Conservation (phyloP, 352 stramenopile genomes). For the Phytophthora ohioensis region DNA sequence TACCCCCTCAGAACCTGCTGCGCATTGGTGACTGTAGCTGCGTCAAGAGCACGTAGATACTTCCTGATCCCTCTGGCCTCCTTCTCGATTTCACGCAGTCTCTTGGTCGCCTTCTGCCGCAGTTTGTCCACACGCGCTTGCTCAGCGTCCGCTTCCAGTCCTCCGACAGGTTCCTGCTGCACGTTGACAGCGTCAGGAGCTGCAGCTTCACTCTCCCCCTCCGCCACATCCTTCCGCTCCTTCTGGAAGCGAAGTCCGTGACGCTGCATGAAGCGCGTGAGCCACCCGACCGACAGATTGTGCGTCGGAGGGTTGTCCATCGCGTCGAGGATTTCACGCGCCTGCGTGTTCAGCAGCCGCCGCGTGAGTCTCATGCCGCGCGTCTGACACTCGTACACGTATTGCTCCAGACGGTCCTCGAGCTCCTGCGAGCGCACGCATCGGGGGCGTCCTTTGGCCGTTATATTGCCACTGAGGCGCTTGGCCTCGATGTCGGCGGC, state of each 20-base stretch:
- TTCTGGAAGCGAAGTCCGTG: slow-evolving; percentile 34
- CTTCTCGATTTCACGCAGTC: slow-evolving; percentile 32
- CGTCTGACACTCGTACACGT: slow-evolving; percentile 11
- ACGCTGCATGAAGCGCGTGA: slow-evolving; percentile 38
- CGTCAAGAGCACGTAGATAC: slow-evolving; percentile 28
- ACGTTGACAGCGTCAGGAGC: not conserved
- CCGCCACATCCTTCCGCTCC: slow-evolving; percentile 1
- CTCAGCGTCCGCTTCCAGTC: slow-evolving; percentile 4
- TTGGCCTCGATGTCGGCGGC: slow-evolving; percentile 30
- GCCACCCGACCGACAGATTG: slow-evolving; percentile 36
- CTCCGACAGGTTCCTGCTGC: not conserved
- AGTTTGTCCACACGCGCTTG: slow-evolving; percentile 18
- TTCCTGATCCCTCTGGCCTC: slow-evolving; percentile 36
- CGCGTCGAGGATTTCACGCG: slow-evolving; percentile 26
- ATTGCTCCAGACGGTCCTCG: slow-evolving; percentile 24
- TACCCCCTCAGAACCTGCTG: slow-evolving; percentile 1
- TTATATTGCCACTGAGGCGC: slow-evolving; percentile 9
- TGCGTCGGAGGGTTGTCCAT: slow-evolving; percentile 25
- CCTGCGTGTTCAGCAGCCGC: slow-evolving; percentile 15
- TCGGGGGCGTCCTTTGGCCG: slow-evolving; percentile 15
- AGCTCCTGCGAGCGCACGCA: slow-evolving; percentile 32
- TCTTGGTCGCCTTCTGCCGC: slow-evolving; percentile 28
- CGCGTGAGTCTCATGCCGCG: slow-evolving; percentile 19
- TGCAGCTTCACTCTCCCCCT: not conserved
- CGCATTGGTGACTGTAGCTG: not conserved